Base-by-base conservation (phyloP, 306 rosid genomes). In the Prunus padus region DNA sequence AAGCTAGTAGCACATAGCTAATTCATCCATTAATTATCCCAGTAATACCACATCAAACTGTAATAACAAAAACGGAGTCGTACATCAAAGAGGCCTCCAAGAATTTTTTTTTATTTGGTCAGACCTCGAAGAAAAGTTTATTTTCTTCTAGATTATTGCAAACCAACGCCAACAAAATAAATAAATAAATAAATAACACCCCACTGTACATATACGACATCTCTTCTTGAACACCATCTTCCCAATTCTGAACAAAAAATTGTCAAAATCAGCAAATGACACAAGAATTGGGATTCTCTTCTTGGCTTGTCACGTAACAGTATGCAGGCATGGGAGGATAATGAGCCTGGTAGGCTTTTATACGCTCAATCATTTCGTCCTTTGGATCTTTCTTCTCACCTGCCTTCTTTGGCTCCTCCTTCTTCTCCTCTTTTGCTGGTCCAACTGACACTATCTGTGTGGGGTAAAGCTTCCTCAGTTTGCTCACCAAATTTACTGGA, bases 381-480 rank as follows among this genome's bases (percentile, higher is more conserved):
- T 81, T 78, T 13, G 82, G 83, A 42, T 76, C 84, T 51, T 85
- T 82, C 74, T 81, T 64, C 0, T 69, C 78, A 0, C 81, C 85
- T 47, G 31, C 1, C 69, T 84, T 84, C 33, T 82, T 76, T 1
- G 71, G n/a, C 0, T 76, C 84, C 6, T 78, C 79, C 86, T 86
- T 88, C 77, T 87, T 79, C 79, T 88, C 93, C 76, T 85, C 91
- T 72, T 91, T 89, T 1, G 89, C 86, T 15, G 91, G 91, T 19
- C 90, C 98, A 22, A 93, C 98, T 4, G 96, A 89, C 11, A 88
- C 16, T 33, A 93, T 87, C 0, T 88, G 88, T n/a, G 87, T 67
- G 30, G 0, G 50, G 26, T 86, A 87, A 4, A 82, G 28, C 85
- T 89, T 93, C 80, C 91, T 89, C 68, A 93, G 59, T 70, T 87